Evolutionary conservation across 768 basidiomycete genomes (phyloP), one percentile per base, ranked within the genome.

Genomic region (Lactarius hatsudake): DNA sequence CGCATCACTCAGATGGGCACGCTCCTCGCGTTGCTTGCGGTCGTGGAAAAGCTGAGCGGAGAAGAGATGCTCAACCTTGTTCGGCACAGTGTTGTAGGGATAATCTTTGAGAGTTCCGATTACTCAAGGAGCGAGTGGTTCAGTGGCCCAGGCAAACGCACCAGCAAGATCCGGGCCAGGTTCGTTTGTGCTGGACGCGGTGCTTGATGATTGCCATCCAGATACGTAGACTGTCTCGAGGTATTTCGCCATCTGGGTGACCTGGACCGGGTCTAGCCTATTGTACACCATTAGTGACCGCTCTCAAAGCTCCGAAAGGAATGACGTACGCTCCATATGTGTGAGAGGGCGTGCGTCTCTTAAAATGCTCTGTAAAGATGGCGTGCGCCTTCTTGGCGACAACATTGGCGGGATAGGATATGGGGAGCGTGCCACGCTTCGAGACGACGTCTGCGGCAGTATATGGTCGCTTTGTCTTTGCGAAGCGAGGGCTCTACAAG

Each of bases 221-320:
- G 97, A 99, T 64, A 99, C 93, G 75, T 99, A 99, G 72, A 99
- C 92, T 3, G 96, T 98, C 79, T 98, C 97, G 72, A 98, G 90
- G 77, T 98, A 93, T 76, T 92, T 93, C 30, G 96, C 96, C 97
- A 99, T 99, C 79, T 99, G 97, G 0, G 96, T 98, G 59, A 98
- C 86, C 78, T 99, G 97, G 7, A 99, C 94, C 0, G 96, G 93
- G 77, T 99, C 97, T 71, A 99, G 88, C 26, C 96, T 98, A n/a
- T 61, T 36, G 28, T 5, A 40, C 5, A 38, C 51, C 58, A 65
- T 59, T 7, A 53, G 23, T 53, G 23, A 28, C 23, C 15, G 26
- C 26, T 57, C 36, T 58, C 23, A 13, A 23, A 20, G n/a, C 23
- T 30, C 17, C 13, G 26, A 6, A 32, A 18, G 28, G 5, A 15